Conservation (phyloP, 2,329 filamentous ascomycete genomes). For the Diatrype stigma region DNA sequence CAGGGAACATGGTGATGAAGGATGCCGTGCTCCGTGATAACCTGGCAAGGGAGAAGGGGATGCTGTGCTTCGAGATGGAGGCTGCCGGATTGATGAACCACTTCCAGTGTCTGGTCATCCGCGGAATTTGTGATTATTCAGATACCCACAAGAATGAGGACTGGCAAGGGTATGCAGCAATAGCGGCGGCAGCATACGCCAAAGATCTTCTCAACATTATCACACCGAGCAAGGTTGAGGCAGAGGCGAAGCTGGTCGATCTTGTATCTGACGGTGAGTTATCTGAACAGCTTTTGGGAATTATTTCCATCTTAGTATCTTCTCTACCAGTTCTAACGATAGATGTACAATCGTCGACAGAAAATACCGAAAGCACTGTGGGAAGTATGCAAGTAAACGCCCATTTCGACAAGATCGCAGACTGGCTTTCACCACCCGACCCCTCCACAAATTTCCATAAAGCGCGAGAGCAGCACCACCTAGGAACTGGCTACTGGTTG, state of each 20-base stretch:
- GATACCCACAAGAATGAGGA: slow-evolving; percentile 23
- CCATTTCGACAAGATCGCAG: slow-evolving; percentile 9
- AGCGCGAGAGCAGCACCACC: slow-evolving; percentile 24
- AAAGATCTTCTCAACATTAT: slow-evolving; percentile 12
- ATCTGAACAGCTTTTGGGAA: neutral
- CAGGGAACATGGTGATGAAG: slow-evolving; percentile 27
- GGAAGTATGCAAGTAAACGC: neutral
- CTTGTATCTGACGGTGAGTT: neutral
- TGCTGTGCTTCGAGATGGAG: slow-evolving; percentile 32
- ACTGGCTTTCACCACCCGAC: slow-evolving; percentile 32
- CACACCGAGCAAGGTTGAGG: slow-evolving; percentile 5
- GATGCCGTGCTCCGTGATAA: slow-evolving; percentile 21
- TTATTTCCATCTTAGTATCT: no score
- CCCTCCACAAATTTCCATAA: slow-evolving; percentile 29
- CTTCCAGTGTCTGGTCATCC: slow-evolving; percentile 26
- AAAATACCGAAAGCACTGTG: neutral
- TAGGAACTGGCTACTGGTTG: slow-evolving; percentile 30
- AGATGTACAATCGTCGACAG: no score
- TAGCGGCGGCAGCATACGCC: slow-evolving; percentile 21
- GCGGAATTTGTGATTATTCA: slow-evolving; percentile 29
- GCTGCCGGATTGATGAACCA: slow-evolving; percentile 27
- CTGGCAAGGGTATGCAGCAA: slow-evolving; percentile 23
- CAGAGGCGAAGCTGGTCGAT: neutral
- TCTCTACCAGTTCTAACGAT: no score
- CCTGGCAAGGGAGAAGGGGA: slow-evolving; percentile 13